Base-by-base conservation (phyloP, 202 grass and related monocot species). In the Elaeis oleifera region DNA sequence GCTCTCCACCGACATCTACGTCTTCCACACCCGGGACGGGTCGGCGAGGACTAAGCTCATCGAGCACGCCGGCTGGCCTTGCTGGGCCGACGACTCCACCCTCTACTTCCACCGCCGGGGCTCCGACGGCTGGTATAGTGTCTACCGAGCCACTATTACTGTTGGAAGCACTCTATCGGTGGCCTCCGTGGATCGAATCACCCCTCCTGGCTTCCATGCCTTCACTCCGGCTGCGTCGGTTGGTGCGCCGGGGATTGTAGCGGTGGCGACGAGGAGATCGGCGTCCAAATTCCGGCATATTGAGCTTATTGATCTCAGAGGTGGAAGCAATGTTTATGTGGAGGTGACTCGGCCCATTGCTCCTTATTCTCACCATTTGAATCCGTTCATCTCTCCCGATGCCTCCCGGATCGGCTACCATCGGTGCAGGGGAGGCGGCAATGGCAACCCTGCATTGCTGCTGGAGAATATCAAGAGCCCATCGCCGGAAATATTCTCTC, bases 31-130 rank as follows among this genome's bases (percentile, higher is more conserved):
- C 0, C 15, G 28, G 60, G 87, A 88, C 70, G 87, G 91, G 1
- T 85, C 79, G 26, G 18, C 63, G 24, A 76, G 91, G 56, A 56
- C 84, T 74, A 66, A 83, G 13, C 6, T 75, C 6, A 19, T 85
- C 29, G 62, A 32, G 3, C 76, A 85, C 51, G 87, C 63, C 26
- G 86, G 91, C 0, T 96, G 91, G 91, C 91, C 87, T 5, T 74
- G 66, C 65, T 90, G 87, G 91, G 90, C 83, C 36, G 90, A 90
- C 22, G 84, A 88, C 0, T 19, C 48, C 49, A 90, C 87, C 49
- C 6, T 96, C 59, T 96, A 78, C 73, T 96, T 96, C 91, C 91
- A 90, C 60, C 87, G 81, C 67, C 76, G 84, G 1, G 83, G 78
- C 54, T 63, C 57, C 68, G 74, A 86, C 7, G 87, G 87, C 7